Percentiles rank a stretch among this genome's conserved stretches.
These are phyloP conservation scores for Quercus alba DNA, from an alignment of 306 rosid species.

Conservation along the genomic window DNA sequence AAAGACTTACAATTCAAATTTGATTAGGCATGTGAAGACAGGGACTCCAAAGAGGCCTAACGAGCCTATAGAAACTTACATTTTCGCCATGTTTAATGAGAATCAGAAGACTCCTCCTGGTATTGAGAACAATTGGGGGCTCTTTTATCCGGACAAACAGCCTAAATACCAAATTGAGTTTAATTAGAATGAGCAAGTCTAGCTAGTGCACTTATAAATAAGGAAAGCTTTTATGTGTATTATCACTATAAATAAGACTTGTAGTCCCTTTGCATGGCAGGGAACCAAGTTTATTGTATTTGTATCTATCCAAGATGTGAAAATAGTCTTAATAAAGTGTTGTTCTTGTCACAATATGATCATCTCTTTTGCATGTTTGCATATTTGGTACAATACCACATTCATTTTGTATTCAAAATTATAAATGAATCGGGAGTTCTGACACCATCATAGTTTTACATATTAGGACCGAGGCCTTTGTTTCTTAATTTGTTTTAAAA, in stretches of 20 bases:
- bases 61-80: slow-evolving; percentile 26
- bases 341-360: too few species aligned
- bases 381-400: too few species aligned
- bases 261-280: not conserved
- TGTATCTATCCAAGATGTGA: too few species aligned
- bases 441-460: too few species aligned
- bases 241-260: not conserved
- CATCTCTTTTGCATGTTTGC: too few species aligned
- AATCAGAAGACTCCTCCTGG: slow-evolving; percentile 9
- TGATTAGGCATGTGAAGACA: slow-evolving; percentile 31
- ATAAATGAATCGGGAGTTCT: too few species aligned
- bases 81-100: slow-evolving; percentile 43
- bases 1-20: slow-evolving; percentile 31
- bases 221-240: not conserved
- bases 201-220: not conserved
- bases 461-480: too few species aligned
- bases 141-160: slow-evolving; percentile 29
- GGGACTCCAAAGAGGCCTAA: slow-evolving; percentile 40
- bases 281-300: too few species aligned
- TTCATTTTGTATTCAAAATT: too few species aligned
- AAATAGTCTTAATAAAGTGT: too few species aligned
- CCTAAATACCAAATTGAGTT: slow-evolving; percentile 24
- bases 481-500: too few species aligned
- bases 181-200: not conserved
- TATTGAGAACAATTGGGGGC: slow-evolving; percentile 30